A percentile compares a stretch with the other conserved stretches of the same genome.
Conservation (phyloP, 371 early-diverging fungal species). For the Rozella allomycis region DNA sequence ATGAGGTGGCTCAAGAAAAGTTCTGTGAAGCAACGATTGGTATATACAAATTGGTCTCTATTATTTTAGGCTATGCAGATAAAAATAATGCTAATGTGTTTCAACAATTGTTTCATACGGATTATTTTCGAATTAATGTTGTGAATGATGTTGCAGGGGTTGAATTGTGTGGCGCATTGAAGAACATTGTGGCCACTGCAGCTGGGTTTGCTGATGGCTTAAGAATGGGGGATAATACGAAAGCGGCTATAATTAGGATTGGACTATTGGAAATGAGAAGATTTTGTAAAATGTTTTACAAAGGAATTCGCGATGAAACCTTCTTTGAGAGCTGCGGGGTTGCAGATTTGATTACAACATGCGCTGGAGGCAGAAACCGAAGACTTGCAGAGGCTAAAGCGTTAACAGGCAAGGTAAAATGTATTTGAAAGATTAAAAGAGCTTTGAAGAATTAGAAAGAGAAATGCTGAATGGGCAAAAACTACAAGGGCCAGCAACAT, state of each 20-base stretch:
- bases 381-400: slow-evolving; percentile 78
- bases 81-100: slow-evolving; percentile 48
- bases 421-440: slow-evolving; percentile 11
- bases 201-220: slow-evolving; percentile 90
- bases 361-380: slow-evolving; percentile 89
- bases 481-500: slow-evolving; percentile 86
- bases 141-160: slow-evolving; percentile 72
- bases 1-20: slow-evolving; percentile 77
- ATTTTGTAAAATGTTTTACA: slow-evolving; percentile 59
- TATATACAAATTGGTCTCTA: slow-evolving; percentile 1
- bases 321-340: slow-evolving; percentile 92
- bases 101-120: slow-evolving; percentile 58
- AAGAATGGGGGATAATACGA: slow-evolving; percentile 68
- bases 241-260: slow-evolving; percentile 87
- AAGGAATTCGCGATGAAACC: slow-evolving; percentile 54
- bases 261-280: slow-evolving; percentile 90
- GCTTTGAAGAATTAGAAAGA: slow-evolving; percentile 67
- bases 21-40: slow-evolving; percentile 92
- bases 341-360: slow-evolving; percentile 75
- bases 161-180: slow-evolving; percentile 92
- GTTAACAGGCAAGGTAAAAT: slow-evolving; percentile 42
- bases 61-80: slow-evolving; percentile 30
- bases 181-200: slow-evolving; percentile 95
- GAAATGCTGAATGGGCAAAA: slow-evolving; percentile 91
- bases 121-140: slow-evolving; percentile 61